phyloP scores from a whole-genome alignment of 352 stramenopile species.

The Globisporangium barbulae region DNA sequence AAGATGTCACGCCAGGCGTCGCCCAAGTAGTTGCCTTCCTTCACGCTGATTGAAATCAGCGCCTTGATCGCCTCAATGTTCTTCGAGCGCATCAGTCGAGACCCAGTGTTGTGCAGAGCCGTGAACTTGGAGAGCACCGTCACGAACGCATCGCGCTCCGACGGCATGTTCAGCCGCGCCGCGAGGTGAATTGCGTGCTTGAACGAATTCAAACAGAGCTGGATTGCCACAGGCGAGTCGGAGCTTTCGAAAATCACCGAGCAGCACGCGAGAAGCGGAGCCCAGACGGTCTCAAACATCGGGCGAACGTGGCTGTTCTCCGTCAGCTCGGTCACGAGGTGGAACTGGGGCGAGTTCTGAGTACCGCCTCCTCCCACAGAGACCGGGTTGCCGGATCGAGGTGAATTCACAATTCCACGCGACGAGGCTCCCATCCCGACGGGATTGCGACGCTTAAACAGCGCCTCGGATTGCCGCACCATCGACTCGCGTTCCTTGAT shows the following conservation, averaged over 20 bases:
- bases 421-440: slow-evolving; percentile 23
- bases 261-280: slow-evolving; percentile 94
- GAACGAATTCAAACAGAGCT: slow-evolving; percentile 94
- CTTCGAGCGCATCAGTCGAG: slow-evolving; percentile 94
- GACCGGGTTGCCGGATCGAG: slow-evolving; percentile 13
- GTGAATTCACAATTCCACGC: slow-evolving; percentile 18
- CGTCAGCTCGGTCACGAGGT: slow-evolving; percentile 57
- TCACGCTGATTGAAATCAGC: slow-evolving; percentile 95
- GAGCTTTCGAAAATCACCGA: slow-evolving; percentile 96
- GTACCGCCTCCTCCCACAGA: slow-evolving; percentile 15
- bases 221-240: slow-evolving; percentile 90
- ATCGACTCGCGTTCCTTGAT: slow-evolving; percentile 84
- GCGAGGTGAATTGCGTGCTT: slow-evolving; percentile 93
- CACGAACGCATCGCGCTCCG: slow-evolving; percentile 95
- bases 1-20: slow-evolving; percentile 97
- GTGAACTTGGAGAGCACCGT: slow-evolving; percentile 97
- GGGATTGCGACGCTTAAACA: slow-evolving; percentile 68
- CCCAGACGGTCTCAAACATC: slow-evolving; percentile 99
- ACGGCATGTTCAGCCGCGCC: slow-evolving; percentile 83
- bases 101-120: slow-evolving; percentile 90
- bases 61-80: slow-evolving; percentile 98
- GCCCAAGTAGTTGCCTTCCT: slow-evolving; percentile 96
- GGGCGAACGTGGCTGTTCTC: slow-evolving; percentile 85
- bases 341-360: slow-evolving; percentile 41
- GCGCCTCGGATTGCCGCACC: slow-evolving; percentile 70